Evolutionary conservation across 164 flowering plant genomes (phyloP).

Genomic region (Cinnamomum chago): DNA sequence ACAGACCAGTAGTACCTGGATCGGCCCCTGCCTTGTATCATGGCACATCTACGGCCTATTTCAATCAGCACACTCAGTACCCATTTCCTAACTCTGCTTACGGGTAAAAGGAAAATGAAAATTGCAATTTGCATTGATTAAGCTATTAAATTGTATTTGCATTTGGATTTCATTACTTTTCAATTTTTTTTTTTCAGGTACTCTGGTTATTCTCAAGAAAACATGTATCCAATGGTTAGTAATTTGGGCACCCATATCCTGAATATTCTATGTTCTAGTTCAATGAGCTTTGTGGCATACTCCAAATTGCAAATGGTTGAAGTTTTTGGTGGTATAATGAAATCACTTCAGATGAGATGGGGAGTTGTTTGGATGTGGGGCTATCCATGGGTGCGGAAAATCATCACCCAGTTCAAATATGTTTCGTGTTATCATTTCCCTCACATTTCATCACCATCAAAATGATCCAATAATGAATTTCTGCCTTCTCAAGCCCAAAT

Average conservation of each 20-base stretch:
- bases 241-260: not conserved
- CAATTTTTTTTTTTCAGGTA: conserved; percentile 29
- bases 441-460: too few species aligned
- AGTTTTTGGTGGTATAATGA: too few species aligned
- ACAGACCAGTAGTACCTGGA: conserved; percentile 36
- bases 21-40: conserved; percentile 33
- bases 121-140: not conserved
- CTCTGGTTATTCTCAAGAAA: conserved; percentile 54
- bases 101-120: conserved; percentile 32
- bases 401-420: not conserved
- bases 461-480: too few species aligned
- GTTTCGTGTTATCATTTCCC: too few species aligned
- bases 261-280: not conserved
- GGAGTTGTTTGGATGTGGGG: not conserved
- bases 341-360: too few species aligned
- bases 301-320: too few species aligned
- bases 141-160: not conserved
- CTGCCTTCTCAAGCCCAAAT: not conserved
- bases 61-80: conserved; percentile 43
- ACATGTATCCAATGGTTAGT: conserved; percentile 57
- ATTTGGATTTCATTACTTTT: not conserved
- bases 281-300: not conserved
- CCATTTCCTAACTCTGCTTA: conserved; percentile 52
- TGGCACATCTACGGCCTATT: conserved; percentile 37
- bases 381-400: not conserved